These are phyloP conservation scores for Dillenia suffruticosa DNA, from an alignment of 164 flowering plant genomes.

Conservation along the genomic window DNA sequence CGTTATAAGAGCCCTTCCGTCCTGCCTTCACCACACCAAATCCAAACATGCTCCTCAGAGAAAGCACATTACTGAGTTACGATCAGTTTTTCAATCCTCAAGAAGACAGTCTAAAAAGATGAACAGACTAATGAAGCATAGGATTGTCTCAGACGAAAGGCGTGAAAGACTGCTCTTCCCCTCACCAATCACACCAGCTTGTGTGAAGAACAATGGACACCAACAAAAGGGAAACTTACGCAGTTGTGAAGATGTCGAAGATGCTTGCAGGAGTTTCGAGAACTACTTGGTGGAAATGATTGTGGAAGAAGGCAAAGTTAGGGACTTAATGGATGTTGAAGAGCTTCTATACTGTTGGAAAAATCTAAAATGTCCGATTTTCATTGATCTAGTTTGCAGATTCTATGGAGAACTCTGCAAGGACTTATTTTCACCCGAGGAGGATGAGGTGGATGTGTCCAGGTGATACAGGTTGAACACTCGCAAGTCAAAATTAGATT, in stretches of 20 bases:
- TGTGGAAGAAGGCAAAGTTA: constrained; percentile 67
- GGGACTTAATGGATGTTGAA: constrained; percentile 73
- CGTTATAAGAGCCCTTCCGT: constrained; percentile 27
- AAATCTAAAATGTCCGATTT: constrained; percentile 68
- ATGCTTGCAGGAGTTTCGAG: constrained; percentile 89
- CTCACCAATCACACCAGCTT: constrained; percentile 58
- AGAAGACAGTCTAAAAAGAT: constrained; percentile 14
- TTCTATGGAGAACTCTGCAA: constrained; percentile 92
- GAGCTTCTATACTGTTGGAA: constrained; percentile 86
- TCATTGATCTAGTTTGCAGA: constrained; percentile 62
- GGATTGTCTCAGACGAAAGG: constrained; percentile 34
- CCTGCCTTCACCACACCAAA: constrained; percentile 7
- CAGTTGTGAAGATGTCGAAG: constrained; percentile 34
- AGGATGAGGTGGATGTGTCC: background rate
- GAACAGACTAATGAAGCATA: constrained; percentile 30
- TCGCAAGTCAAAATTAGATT: no score
- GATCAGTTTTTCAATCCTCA: constrained; percentile 12
- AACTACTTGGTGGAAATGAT: constrained; percentile 81
- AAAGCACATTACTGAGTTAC: constrained; percentile 10
- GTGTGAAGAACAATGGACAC: constrained; percentile 11
- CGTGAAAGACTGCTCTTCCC: constrained; percentile 30
- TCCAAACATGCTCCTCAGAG: background rate
- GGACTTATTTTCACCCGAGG: constrained; percentile 62
- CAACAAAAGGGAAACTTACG: constrained; percentile 4
- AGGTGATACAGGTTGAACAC: no score